Evolutionary conservation across 108 stramenopile species (phyloP).

Genomic region (Nitzschia palea): DNA sequence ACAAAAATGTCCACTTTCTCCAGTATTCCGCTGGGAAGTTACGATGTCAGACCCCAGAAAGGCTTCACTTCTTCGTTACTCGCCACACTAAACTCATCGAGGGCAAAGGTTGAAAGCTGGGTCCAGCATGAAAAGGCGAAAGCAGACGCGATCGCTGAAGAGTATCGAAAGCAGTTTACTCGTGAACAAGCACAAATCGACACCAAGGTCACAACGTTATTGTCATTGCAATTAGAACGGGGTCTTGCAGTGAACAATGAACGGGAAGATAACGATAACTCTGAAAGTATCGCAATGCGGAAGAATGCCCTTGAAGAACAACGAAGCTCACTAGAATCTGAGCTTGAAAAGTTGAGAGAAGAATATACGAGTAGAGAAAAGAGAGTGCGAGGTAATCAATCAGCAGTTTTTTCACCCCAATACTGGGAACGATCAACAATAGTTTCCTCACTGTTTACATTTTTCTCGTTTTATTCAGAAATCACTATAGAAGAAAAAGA

Average conservation of each 20-base stretch:
- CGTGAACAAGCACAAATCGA: conserved; percentile 35
- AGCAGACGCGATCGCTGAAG: conserved; percentile 39
- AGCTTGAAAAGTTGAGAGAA: conserved; percentile 22
- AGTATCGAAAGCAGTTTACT: conserved; percentile 31
- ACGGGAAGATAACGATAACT: conserved; percentile 6
- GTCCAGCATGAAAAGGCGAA: conserved; percentile 37
- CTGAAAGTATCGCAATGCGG: conserved; percentile 12
- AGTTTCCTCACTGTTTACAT: background rate
- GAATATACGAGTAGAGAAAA: conserved; percentile 27
- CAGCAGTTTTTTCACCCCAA: background rate
- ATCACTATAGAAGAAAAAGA: conserved; percentile 25
- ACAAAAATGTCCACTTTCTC: background rate
- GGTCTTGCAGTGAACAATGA: conserved; percentile 13
- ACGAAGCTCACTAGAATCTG: background rate
- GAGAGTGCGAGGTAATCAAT: conserved; percentile 26
- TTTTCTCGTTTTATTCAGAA: background rate
- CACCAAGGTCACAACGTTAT: conserved; percentile 17
- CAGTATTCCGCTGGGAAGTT: conserved; percentile 3
- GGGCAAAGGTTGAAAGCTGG: conserved; percentile 30
- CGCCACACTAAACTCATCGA: conserved; percentile 16
- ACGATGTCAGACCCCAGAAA: conserved; percentile 6
- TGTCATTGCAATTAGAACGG: conserved; percentile 30
- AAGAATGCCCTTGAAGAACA: conserved; percentile 24
- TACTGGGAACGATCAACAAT: background rate
- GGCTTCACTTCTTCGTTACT: conserved; percentile 30